These are phyloP conservation scores for Colletotrichum sp. DNA, from an alignment of 2,329 filamentous ascomycete species.

Conservation along the genomic window DNA sequence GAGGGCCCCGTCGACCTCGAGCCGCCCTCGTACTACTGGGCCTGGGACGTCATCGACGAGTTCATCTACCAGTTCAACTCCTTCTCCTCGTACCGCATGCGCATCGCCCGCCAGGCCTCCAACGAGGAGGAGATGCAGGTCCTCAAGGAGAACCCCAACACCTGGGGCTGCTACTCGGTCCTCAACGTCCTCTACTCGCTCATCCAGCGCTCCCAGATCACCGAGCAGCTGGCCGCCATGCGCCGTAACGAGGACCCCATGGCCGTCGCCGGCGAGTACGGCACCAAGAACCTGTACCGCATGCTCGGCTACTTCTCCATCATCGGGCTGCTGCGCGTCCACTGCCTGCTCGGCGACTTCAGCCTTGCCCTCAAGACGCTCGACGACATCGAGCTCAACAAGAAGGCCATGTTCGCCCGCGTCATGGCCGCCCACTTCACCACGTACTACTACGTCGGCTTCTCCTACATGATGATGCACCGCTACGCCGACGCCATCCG, in stretches of 20 bases:
- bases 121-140: conserved; percentile 93
- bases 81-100: conserved; percentile 95
- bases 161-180: conserved; percentile 99
- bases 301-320: conserved; percentile 99
- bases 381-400: conserved; percentile 99
- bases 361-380: conserved; percentile 98
- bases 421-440: conserved; percentile 99
- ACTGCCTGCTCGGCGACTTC: conserved; percentile 97
- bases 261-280: conserved; percentile 92
- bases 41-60: conserved; percentile 99
- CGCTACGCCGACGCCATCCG: conserved; percentile 98
- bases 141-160: conserved; percentile 96
- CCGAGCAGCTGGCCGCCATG: conserved; percentile 93
- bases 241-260: conserved; percentile 92
- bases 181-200: conserved; percentile 99
- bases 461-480: conserved; percentile 99
- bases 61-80: conserved; percentile 99
- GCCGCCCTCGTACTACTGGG: conserved; percentile 99
- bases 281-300: conserved; percentile 90
- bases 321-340: conserved; percentile 93
- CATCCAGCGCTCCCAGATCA: conserved; percentile 97
- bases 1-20: conserved; percentile 98
- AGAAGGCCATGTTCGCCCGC: conserved; percentile 99
- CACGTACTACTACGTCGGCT: conserved; percentile 99
- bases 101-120: conserved; percentile 80